Evolutionary conservation across 345 rosid genomes (phyloP), one percentile per base, ranked within the genome.

Genomic region (Limnanthes douglasii): DNA sequence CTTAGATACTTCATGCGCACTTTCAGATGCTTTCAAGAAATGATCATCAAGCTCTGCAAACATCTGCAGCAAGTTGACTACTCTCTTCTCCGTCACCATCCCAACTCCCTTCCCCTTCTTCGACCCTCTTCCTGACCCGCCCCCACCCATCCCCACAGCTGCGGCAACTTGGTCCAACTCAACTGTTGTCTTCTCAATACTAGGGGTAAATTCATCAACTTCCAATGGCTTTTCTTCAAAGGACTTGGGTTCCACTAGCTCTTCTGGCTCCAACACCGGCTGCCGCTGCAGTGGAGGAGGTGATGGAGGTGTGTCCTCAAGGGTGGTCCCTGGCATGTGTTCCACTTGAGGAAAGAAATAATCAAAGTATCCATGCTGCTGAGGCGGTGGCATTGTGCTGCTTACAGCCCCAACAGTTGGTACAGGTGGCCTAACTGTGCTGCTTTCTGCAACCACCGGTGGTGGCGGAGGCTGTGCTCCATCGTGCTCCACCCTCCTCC

Each of bases 1-100:
- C 72, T 75, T 92, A 1, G 93, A 85, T 44, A 92, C 96, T 29
- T 75, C 94, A 13, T 85, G 88, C 5, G 93, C 93, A 65, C 93
- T 78, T 50, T 92, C 83, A 6, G 69, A 84, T 17, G 99, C 94
- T 61, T 68, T 71, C 58, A 92, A 58, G 59, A 92, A 92, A 45
- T 68, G 72, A 65, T 85, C 85, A 73, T 92, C 96, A 57, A 92
- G 65, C 20, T 75, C 73, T 27, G 11, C 20, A 54, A 80, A 90
- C 18, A 85, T 49, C 49, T 59, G 53, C 34, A 50, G 59, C 64
- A 84, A 50, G 42, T 39, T 77, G 15, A 59, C 3, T 18, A 32
- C 46, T 18, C 45, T 62, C 34, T 29, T 57, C 14, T 5, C 51
- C 3, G 13, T 31, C 29, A 48, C 47, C 62, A 61, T 65, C 10